Conservation (phyloP, 305 asterid genomes). For the Rubia balearica region DNA sequence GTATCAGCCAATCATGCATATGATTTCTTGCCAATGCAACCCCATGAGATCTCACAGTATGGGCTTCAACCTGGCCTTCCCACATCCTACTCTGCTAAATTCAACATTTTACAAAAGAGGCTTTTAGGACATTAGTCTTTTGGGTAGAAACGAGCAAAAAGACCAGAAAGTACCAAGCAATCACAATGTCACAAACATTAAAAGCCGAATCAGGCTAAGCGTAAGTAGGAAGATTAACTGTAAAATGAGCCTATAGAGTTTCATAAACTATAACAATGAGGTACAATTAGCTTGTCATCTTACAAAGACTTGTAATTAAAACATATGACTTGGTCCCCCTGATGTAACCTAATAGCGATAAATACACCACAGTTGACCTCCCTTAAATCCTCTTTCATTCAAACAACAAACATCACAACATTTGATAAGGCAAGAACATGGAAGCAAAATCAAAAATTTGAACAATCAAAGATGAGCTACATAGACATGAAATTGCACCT, state of each 20-base stretch:
- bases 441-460: background rate
- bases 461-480: background rate
- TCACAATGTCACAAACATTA: background rate
- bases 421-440: background rate
- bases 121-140: background rate
- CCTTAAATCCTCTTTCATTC: background rate
- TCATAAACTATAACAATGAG: background rate
- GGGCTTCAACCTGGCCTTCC: constrained; percentile 43
- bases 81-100: constrained; percentile 47
- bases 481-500: constrained; percentile 26
- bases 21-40: constrained; percentile 55
- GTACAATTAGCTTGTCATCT: constrained; percentile 1
- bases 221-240: background rate
- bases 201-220: background rate
- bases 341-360: background rate
- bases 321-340: background rate
- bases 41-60: constrained; percentile 80
- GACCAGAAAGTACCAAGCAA: background rate
- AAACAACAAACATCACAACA: background rate
- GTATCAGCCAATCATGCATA: constrained; percentile 76
- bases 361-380: background rate
- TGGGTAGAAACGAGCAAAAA: background rate
- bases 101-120: constrained; percentile 7
- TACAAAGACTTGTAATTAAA: too few relatives aligned
- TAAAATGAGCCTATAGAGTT: background rate